phyloP scores from a whole-genome alignment of 2,329 filamentous ascomycete species.

The Xylariaceae sp. region DNA sequence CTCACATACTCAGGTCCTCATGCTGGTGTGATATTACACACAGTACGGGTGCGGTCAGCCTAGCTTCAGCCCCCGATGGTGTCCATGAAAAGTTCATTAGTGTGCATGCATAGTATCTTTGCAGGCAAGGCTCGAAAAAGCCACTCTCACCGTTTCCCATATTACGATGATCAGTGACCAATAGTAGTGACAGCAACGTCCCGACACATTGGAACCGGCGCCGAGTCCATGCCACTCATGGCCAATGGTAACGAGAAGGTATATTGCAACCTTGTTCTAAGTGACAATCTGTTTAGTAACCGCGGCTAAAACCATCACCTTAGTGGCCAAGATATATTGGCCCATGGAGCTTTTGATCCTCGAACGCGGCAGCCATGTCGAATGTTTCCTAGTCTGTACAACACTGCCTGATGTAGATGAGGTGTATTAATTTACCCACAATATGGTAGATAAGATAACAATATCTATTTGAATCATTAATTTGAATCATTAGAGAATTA shows the following conservation, averaged over 20 bases:
- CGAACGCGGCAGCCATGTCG: conserved; percentile 1
- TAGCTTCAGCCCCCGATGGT: neutral
- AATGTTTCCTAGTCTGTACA: neutral
- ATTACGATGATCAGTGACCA: conserved; percentile 2
- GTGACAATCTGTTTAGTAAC: neutral
- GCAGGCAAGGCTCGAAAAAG: conserved; percentile 5
- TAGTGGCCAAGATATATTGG: conserved; percentile 5
- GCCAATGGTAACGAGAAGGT: conserved; percentile 10
- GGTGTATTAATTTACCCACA: neutral
- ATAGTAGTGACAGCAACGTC: conserved; percentile 7
- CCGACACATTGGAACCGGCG: conserved; percentile 15
- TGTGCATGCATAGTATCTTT: neutral
- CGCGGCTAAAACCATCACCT: conserved; percentile 20
- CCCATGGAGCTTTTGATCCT: conserved; percentile 6
- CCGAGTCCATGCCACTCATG: conserved; percentile 3
- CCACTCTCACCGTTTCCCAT: conserved; percentile 5
- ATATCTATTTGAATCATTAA: too few relatives aligned
- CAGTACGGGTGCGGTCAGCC: conserved; percentile 2
- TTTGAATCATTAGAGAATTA: too few relatives aligned
- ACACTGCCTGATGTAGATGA: conserved; percentile 11
- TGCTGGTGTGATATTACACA: neutral
- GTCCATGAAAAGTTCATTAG: neutral
- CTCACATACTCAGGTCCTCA: neutral
- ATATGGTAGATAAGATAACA: too few relatives aligned
- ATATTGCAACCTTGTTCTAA: neutral